These are phyloP conservation scores for Pneumocystis wakefieldiae DNA, from an alignment of 1,139 yeast genomes.

Conservation along the genomic window DNA sequence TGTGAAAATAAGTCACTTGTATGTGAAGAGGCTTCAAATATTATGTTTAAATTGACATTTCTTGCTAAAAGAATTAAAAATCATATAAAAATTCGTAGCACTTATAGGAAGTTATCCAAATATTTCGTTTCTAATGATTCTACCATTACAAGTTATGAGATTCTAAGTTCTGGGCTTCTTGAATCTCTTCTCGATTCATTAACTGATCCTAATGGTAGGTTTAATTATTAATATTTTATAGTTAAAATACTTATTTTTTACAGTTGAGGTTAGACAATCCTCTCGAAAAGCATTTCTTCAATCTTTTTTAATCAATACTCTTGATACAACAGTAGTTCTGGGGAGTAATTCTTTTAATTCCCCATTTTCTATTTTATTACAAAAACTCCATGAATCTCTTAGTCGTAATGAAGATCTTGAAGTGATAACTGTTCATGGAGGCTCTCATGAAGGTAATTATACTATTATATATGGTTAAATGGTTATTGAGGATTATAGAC, in stretches of 20 bases:
- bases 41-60: neutral
- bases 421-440: conserved; percentile 41
- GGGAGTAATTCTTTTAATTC: neutral
- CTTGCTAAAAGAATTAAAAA: neutral
- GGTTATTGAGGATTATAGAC: conserved; percentile 8
- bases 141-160: conserved; percentile 56
- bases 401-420: conserved; percentile 67
- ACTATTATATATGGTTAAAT: neutral
- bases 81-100: conserved; percentile 1
- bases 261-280: neutral
- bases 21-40: neutral
- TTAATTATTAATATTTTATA: conserved; percentile 11
- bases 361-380: conserved; percentile 27
- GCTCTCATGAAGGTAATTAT: conserved; percentile 16
- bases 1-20: neutral
- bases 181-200: conserved; percentile 34
- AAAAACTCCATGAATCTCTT: conserved; percentile 56
- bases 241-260: neutral
- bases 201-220: conserved; percentile 20
- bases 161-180: conserved; percentile 54
- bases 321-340: conserved; percentile 5
- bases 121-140: conserved; percentile 22
- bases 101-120: conserved; percentile 35
- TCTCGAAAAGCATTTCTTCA: conserved; percentile 32
- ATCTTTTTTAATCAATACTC: conserved; percentile 30